phyloP scores from a whole-genome alignment of 1,139 yeast species.

The Yamadazyma aaseri region DNA sequence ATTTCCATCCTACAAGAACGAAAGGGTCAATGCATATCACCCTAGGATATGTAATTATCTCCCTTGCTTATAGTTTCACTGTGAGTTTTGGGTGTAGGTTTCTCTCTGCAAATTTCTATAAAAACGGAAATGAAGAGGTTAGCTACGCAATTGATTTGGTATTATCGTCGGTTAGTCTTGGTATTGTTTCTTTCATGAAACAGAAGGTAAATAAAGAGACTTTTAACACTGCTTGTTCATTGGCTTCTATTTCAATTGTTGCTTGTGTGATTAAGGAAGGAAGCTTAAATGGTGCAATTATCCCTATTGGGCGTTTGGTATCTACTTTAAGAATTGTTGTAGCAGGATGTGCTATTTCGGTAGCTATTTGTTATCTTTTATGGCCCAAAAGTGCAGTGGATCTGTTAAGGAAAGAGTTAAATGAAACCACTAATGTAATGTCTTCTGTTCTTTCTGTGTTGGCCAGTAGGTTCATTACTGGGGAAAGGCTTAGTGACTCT shows the following conservation, averaged over 20 bases:
- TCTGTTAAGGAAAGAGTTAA: constrained; percentile 45
- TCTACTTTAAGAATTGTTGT: constrained; percentile 61
- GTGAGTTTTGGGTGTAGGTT: constrained; percentile 57
- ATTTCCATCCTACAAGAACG: constrained; percentile 80
- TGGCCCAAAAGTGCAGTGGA: constrained; percentile 65
- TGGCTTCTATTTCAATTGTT: constrained; percentile 71
- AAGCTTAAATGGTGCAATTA: constrained; percentile 55
- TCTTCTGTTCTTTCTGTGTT: constrained; percentile 51
- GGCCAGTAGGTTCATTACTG: constrained; percentile 54
- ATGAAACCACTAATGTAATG: constrained; percentile 54
- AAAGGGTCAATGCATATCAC: constrained; percentile 82
- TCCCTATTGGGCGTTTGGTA: constrained; percentile 57
- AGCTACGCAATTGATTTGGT: constrained; percentile 60
- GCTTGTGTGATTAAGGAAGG: constrained; percentile 80
- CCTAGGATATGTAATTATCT: constrained; percentile 54
- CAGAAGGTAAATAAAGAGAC: constrained; percentile 66
- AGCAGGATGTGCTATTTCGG: constrained; percentile 61
- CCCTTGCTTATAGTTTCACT: constrained; percentile 56
- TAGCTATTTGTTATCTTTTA: constrained; percentile 54
- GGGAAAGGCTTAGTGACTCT: constrained; percentile 41
- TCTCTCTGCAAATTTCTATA: constrained; percentile 48
- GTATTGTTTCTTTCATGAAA: constrained; percentile 66
- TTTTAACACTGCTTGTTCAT: constrained; percentile 77
- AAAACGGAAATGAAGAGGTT: constrained; percentile 46
- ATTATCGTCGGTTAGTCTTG: constrained; percentile 56